These are phyloP conservation scores for Sequoiadendron giganteum DNA, from an alignment of 75 land plant genomes.

Conservation along the genomic window DNA sequence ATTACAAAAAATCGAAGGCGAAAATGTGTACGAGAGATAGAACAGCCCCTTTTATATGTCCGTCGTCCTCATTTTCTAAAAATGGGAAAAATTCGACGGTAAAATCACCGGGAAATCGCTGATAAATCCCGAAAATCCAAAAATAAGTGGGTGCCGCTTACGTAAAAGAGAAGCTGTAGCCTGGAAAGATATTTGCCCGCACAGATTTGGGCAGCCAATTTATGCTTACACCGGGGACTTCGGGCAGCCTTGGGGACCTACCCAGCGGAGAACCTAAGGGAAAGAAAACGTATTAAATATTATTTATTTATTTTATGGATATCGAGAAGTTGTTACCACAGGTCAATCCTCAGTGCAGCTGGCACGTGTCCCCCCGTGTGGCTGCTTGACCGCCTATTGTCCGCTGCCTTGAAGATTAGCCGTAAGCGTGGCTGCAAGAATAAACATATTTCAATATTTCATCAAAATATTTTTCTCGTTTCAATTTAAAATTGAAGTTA, in stretches of 20 bases:
- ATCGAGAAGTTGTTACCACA: neutral
- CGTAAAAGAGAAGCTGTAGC: neutral
- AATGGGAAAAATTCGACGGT: neutral
- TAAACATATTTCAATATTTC: too few species aligned
- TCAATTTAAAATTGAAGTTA: too few species aligned
- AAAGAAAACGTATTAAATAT: neutral
- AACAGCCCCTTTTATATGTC: neutral
- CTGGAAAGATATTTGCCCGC: slow-evolving; percentile 7
- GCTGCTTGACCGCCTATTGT: neutral
- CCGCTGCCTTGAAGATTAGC: neutral
- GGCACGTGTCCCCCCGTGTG: neutral
- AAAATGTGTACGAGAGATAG: neutral
- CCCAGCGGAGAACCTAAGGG: neutral
- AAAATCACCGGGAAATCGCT: slow-evolving; percentile 2
- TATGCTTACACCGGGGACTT: neutral
- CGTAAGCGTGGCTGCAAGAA: neutral
- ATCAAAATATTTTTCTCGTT: too few species aligned
- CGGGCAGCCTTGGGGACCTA: neutral
- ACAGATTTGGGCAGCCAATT: neutral
- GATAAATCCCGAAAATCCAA: slow-evolving; percentile 10
- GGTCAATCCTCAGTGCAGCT: neutral
- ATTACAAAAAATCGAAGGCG: neutral
- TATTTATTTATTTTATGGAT: neutral
- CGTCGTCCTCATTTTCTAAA: neutral
- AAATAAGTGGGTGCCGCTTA: neutral